phyloP scores from a whole-genome alignment of 192 early-diverging fungal species.

The Coemansia reversa region DNA sequence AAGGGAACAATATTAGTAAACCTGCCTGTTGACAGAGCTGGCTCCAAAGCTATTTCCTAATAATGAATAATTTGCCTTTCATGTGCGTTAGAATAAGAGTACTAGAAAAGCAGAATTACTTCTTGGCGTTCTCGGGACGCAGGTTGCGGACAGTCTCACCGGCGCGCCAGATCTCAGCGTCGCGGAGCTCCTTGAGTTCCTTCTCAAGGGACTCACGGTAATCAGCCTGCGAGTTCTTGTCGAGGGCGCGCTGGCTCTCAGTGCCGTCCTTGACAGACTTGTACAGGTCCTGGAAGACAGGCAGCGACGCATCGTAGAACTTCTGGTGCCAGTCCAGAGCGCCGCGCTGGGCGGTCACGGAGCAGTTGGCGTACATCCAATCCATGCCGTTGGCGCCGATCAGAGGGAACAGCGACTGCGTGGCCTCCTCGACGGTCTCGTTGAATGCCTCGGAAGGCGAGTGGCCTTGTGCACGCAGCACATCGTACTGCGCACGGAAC shows the following conservation, averaged over 20 bases:
- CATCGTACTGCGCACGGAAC: conserved; percentile 96
- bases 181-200: conserved; percentile 87
- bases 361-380: conserved; percentile 99
- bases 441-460: conserved; percentile 98
- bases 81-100: not conserved
- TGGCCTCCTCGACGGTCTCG: conserved; percentile 99
- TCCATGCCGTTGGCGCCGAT: conserved; percentile 96
- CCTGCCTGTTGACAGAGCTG: not conserved
- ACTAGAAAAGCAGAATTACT: not conserved
- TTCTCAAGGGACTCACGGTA: conserved; percentile 91
- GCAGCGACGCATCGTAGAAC: conserved; percentile 91
- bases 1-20: not conserved
- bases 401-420: conserved; percentile 95
- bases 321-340: conserved; percentile 95
- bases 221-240: conserved; percentile 85
- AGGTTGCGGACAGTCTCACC: conserved; percentile 85
- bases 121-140: conserved; percentile 81
- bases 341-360: conserved; percentile 92
- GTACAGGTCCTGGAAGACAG: conserved; percentile 91
- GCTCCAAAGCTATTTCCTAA: not conserved
- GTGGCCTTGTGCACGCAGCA: conserved; percentile 90
- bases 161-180: conserved; percentile 90
- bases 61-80: not conserved
- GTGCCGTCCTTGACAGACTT: conserved; percentile 80
- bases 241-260: conserved; percentile 82